A percentile compares a stretch with the other conserved stretches of the same genome.
Evolutionary conservation across 441 rosid species (phyloP).

Genomic region (Gossypium lobatum): DNA sequence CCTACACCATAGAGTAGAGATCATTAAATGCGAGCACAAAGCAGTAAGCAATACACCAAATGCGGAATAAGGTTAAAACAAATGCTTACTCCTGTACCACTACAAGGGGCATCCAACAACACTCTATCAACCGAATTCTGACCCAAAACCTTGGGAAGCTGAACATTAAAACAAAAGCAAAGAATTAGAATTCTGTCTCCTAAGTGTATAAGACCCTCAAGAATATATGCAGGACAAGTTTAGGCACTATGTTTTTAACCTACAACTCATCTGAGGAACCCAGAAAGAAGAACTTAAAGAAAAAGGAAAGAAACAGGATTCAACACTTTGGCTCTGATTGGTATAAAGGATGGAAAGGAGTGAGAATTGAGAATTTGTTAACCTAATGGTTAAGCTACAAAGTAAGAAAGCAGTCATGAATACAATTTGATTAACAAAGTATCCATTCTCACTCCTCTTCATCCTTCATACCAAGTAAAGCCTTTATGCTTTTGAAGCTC

Average conservation of each 20-base stretch:
- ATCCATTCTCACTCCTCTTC: no score
- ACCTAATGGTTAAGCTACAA: no score
- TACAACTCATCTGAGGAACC: background rate
- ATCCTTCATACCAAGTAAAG: no score
- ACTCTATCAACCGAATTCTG: constrained; percentile 78
- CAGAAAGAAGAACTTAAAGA: background rate
- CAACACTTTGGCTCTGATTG: background rate
- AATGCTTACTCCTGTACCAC: constrained; percentile 88
- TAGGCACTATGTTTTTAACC: background rate
- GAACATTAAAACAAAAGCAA: constrained; percentile 13
- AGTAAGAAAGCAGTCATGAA: no score
- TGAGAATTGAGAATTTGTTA: no score
- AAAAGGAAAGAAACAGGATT: background rate
- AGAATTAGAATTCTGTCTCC: background rate
- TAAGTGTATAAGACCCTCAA: background rate
- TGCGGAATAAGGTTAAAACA: background rate
- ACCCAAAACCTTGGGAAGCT: constrained; percentile 83
- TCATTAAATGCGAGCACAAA: constrained; percentile 11
- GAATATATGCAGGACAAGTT: background rate
- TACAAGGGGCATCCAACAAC: constrained; percentile 94
- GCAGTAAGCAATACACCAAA: background rate
- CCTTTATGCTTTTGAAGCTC: background rate
- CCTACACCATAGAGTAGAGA: constrained; percentile 34
- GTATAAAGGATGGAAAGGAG: no score
- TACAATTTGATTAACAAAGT: no score